These are phyloP conservation scores for Ganoderma leucocontextum DNA, from an alignment of 1,284 basidiomycete genomes.

Conservation along the genomic window DNA sequence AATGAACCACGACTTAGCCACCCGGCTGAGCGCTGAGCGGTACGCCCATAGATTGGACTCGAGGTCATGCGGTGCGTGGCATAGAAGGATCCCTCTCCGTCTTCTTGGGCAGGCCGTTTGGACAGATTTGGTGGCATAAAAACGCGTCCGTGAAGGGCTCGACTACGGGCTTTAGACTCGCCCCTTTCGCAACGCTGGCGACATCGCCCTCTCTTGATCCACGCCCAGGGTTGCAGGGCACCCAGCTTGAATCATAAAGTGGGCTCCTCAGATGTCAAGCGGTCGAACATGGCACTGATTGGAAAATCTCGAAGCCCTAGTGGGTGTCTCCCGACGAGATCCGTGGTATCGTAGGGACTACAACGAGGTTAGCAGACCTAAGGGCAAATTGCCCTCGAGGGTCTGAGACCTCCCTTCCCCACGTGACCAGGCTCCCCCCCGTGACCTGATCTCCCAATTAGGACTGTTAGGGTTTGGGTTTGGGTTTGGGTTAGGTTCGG, in stretches of 20 bases:
- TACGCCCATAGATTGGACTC: neutral
- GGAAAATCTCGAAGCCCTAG: neutral
- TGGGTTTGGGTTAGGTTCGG: too few species aligned
- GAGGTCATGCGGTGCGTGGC: neutral
- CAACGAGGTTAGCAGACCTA: too few species aligned
- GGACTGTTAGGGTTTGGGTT: too few species aligned
- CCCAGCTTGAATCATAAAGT: neutral
- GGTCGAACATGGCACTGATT: neutral
- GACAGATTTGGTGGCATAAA: neutral
- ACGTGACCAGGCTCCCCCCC: too few species aligned
- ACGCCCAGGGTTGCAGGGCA: neutral
- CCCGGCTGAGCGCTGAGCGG: neutral
- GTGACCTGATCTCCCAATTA: too few species aligned
- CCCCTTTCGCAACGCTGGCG: neutral
- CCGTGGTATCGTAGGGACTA: too few species aligned
- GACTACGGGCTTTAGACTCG: neutral
- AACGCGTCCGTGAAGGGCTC: neutral
- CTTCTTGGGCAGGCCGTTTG: neutral
- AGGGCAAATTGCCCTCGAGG: too few species aligned
- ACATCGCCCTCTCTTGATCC: neutral
- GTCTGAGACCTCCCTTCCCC: too few species aligned
- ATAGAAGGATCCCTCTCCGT: neutral
- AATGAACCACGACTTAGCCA: neutral
- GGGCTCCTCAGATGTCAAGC: neutral
- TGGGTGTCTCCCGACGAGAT: neutral